A percentile compares a stretch with the other conserved stretches of the same genome.
phyloP scores from a whole-genome alignment of 495 filamentous ascomycete species.

The Bathelium albidoporum region DNA sequence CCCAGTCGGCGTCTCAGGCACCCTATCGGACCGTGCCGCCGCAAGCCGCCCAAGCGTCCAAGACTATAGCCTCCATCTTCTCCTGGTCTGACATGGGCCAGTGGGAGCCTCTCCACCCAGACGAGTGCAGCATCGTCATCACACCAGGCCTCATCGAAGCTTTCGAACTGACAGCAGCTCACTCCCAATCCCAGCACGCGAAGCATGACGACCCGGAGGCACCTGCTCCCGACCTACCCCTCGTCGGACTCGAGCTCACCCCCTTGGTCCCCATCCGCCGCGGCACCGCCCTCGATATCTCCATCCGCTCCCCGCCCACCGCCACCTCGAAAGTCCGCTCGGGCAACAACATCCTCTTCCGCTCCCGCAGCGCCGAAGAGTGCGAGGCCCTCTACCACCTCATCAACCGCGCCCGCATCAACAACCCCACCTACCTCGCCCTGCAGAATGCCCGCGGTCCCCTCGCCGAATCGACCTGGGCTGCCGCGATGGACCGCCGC shows the following conservation, averaged over 20 bases:
- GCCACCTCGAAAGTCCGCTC: conserved; percentile 58
- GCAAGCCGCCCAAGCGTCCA: conserved; percentile 46
- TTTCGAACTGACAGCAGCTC: conserved; percentile 50
- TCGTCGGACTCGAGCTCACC: conserved; percentile 74
- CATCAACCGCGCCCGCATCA: conserved; percentile 72
- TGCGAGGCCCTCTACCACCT: conserved; percentile 71
- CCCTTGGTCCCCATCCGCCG: conserved; percentile 79
- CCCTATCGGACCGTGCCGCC: conserved; percentile 48
- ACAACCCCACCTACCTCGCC: conserved; percentile 81
- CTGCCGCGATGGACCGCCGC: conserved; percentile 33
- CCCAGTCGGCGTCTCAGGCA: conserved; percentile 66
- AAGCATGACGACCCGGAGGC: conserved; percentile 34
- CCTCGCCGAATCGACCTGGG: conserved; percentile 29
- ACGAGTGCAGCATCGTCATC: conserved; percentile 69
- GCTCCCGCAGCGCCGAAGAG: conserved; percentile 65
- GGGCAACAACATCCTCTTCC: conserved; percentile 74
- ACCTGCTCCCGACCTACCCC: conserved; percentile 37
- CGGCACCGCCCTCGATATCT: conserved; percentile 86
- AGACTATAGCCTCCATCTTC: conserved; percentile 67
- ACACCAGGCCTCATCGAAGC: conserved; percentile 81
- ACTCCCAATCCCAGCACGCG: conserved; percentile 31
- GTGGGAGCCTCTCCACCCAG: conserved; percentile 69
- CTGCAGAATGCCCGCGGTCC: conserved; percentile 57
- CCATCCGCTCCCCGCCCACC: conserved; percentile 73
- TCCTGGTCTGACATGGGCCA: conserved; percentile 71